phyloP scores from a whole-genome alignment of 1,284 basidiomycete genomes.

The Trichosporon sp. region DNA sequence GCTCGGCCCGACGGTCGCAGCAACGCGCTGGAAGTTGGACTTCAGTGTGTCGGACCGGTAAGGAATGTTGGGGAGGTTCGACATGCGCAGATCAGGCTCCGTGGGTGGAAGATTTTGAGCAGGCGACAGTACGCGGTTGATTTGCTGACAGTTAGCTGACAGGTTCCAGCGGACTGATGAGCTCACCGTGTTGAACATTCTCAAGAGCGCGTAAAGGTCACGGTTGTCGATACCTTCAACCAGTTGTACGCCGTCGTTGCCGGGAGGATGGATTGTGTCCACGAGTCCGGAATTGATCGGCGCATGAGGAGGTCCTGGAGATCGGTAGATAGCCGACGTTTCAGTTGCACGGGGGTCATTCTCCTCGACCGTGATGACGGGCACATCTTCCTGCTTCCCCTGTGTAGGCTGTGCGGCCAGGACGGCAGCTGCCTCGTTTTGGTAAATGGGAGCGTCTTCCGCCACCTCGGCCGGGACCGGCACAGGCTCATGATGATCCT shows the following conservation, averaged over 20 bases:
- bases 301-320: not conserved
- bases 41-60: constrained; percentile 48
- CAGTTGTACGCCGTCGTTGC: constrained; percentile 12
- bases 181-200: constrained; percentile 46
- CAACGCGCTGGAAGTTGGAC: constrained; percentile 54
- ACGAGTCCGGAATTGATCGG: not conserved
- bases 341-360: not conserved
- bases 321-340: not conserved
- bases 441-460: not conserved
- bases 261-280: not conserved
- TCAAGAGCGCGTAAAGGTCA: constrained; percentile 43
- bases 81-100: constrained; percentile 35
- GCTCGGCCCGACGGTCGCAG: constrained; percentile 53
- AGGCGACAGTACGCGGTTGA: constrained; percentile 37
- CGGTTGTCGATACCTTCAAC: constrained; percentile 48
- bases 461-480: not conserved
- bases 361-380: not conserved
- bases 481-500: not conserved
- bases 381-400: not conserved
- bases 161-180: not conserved
- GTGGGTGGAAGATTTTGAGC: constrained; percentile 36
- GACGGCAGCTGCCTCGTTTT: not conserved
- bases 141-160: constrained; percentile 31
- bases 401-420: not conserved
- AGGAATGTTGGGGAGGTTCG: constrained; percentile 13